Conservation (phyloP, 2,329 filamentous ascomycete species). For the Trichophyton benhamiae region DNA sequence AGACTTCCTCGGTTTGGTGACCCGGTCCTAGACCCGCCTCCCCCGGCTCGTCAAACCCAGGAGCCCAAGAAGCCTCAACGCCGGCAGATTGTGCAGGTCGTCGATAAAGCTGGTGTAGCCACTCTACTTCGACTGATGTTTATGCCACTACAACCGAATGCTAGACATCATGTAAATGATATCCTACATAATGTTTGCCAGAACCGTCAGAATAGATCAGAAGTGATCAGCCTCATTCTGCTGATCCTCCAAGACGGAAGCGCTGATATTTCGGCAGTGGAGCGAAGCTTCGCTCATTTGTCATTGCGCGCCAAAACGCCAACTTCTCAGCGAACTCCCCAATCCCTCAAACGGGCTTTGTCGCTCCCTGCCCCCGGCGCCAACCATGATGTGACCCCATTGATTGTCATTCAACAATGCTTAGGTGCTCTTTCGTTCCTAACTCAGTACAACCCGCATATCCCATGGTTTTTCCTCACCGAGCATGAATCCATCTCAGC, state of each 20-base stretch:
- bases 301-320: conserved; percentile 81
- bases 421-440: conserved; percentile 74
- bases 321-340: conserved; percentile 67
- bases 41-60: conserved; percentile 32
- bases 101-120: conserved; percentile 89
- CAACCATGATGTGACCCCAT: conserved; percentile 78
- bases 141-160: conserved; percentile 78
- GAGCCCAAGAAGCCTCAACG: conserved; percentile 53
- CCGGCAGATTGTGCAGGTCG: conserved; percentile 82
- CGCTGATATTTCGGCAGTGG: conserved; percentile 80
- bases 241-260: conserved; percentile 94
- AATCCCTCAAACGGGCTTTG: conserved; percentile 61
- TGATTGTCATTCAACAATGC: conserved; percentile 93
- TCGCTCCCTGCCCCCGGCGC: conserved; percentile 48
- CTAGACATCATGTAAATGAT: conserved; percentile 69
- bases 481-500: conserved; percentile 75
- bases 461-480: conserved; percentile 82
- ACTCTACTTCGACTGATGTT: conserved; percentile 99
- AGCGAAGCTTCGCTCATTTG: conserved; percentile 87
- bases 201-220: conserved; percentile 88
- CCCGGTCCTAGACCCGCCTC: conserved; percentile 22
- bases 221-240: conserved; percentile 83
- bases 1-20: conserved; percentile 44
- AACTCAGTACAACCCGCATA: conserved; percentile 70
- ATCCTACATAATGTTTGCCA: conserved; percentile 87